Evolutionary conservation across 306 rosid genomes (phyloP).

Genomic region (Lathyrus sativus): DNA sequence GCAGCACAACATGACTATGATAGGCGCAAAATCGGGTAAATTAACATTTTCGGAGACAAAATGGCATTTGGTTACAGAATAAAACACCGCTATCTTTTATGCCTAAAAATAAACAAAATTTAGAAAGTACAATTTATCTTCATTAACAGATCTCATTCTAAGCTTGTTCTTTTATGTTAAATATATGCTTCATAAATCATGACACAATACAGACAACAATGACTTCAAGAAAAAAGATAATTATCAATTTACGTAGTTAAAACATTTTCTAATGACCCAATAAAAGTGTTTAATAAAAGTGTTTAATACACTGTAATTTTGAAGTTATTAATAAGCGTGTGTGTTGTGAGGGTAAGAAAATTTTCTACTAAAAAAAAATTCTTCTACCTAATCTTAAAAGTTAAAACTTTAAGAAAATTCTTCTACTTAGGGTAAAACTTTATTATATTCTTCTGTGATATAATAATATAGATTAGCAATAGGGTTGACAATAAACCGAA

Average conservation of each 20-base stretch:
- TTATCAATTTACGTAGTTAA: constrained; percentile 1
- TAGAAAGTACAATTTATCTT: constrained; percentile 9
- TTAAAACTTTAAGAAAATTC: no score
- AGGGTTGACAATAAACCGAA: no score
- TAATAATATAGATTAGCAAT: no score
- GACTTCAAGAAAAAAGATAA: constrained; percentile 18
- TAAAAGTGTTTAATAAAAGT: not conserved
- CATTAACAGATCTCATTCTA: not conserved
- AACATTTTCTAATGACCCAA: constrained; percentile 16
- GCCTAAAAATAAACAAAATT: constrained; percentile 26
- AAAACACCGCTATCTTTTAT: constrained; percentile 3
- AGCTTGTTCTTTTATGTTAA: not conserved
- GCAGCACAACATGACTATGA: no score
- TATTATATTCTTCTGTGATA: no score
- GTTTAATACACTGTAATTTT: no score
- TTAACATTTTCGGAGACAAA: not conserved
- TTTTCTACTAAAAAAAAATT: no score
- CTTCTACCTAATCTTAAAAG: no score
- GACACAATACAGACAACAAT: constrained; percentile 22
- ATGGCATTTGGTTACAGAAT: constrained; percentile 2
- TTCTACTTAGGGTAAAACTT: no score
- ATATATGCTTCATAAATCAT: constrained; percentile 20
- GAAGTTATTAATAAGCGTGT: no score
- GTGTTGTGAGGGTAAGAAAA: no score
- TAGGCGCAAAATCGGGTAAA: no score